Conservation (phyloP, 805 yeast species). For the Debaryomyces prosopidis region DNA sequence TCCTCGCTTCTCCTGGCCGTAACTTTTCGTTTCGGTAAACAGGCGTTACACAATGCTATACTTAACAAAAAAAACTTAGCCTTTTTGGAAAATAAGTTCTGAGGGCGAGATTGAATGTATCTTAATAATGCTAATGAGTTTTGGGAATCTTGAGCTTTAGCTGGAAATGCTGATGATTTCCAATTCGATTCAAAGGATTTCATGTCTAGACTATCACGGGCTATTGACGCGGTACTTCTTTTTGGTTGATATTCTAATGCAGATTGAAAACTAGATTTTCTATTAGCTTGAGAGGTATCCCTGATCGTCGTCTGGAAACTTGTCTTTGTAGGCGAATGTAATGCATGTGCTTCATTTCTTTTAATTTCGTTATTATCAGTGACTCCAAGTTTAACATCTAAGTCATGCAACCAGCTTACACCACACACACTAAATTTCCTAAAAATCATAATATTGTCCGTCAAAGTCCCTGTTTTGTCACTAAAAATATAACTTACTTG, state of each 20-base stretch:
- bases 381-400: conserved; percentile 43
- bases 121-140: conserved; percentile 63
- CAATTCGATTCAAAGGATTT: conserved; percentile 34
- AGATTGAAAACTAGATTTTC: conserved; percentile 1
- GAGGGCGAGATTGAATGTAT: conserved; percentile 72
- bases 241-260: conserved; percentile 13
- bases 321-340: conserved; percentile 3
- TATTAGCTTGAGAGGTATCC: conserved; percentile 1
- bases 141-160: conserved; percentile 40
- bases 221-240: conserved; percentile 33
- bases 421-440: conserved; percentile 88
- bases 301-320: not conserved
- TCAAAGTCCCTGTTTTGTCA: conserved; percentile 96
- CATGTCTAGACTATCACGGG: conserved; percentile 34
- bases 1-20: conserved; percentile 1
- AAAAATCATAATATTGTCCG: conserved; percentile 92
- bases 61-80: conserved; percentile 80
- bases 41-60: conserved; percentile 86
- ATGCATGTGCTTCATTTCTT: conserved; percentile 1
- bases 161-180: conserved; percentile 52
- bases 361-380: not conserved
- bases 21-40: conserved; percentile 64
- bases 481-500: conserved; percentile 94
- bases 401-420: conserved; percentile 82
- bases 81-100: conserved; percentile 63